phyloP scores from a whole-genome alignment of 1,284 basidiomycete genomes.

The Ustilago bromivora region DNA sequence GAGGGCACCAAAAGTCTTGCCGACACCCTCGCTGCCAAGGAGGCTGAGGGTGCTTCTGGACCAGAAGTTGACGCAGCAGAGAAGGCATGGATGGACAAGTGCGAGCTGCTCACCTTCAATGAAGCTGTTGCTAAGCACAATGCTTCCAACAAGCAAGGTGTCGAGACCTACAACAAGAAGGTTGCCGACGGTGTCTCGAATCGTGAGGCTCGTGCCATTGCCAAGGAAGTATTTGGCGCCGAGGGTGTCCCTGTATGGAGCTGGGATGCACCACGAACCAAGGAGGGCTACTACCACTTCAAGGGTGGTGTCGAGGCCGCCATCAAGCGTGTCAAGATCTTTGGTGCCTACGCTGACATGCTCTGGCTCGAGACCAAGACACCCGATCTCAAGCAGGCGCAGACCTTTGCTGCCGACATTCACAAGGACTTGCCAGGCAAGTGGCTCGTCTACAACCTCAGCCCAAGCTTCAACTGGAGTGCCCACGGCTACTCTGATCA shows the following conservation, averaged over 20 bases:
- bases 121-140: slow-evolving; percentile 76
- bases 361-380: slow-evolving; percentile 83
- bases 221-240: slow-evolving; percentile 79
- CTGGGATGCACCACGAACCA: slow-evolving; percentile 90
- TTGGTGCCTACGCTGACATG: slow-evolving; percentile 73
- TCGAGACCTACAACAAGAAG: slow-evolving; percentile 74
- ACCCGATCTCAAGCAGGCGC: slow-evolving; percentile 83
- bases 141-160: slow-evolving; percentile 71
- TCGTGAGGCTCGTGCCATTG: slow-evolving; percentile 79
- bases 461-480: slow-evolving; percentile 93
- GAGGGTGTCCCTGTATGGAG: slow-evolving; percentile 79
- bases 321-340: slow-evolving; percentile 83
- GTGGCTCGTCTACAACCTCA: slow-evolving; percentile 92
- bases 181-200: slow-evolving; percentile 78
- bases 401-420: slow-evolving; percentile 82
- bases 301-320: slow-evolving; percentile 85
- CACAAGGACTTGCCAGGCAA: slow-evolving; percentile 80
- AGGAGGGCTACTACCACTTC: slow-evolving; percentile 92
- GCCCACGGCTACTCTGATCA: slow-evolving; percentile 82
- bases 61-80: slow-evolving; percentile 64
- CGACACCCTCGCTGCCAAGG: slow-evolving; percentile 62
- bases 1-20: slow-evolving; percentile 59
- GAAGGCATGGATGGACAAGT: slow-evolving; percentile 67
- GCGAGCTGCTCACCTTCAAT: slow-evolving; percentile 78
- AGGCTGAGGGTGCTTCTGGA: slow-evolving; percentile 58